Evolutionary conservation across 179 eudicot species (phyloP).

Genomic region (Beta macrorhiza): DNA sequence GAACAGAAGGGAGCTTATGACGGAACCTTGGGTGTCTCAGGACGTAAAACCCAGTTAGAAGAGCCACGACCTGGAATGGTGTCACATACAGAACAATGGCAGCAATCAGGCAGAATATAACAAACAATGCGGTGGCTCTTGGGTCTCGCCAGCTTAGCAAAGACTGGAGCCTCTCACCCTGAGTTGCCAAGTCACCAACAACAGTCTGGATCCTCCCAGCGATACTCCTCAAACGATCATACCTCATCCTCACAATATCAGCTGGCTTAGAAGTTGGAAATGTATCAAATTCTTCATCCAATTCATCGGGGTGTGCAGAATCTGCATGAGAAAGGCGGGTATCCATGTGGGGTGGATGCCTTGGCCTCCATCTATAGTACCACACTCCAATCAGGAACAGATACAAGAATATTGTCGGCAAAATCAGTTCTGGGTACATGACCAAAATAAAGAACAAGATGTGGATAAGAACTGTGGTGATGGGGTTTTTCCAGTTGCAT

Average conservation of each 20-base stretch:
- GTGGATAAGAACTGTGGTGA: constrained; percentile 63
- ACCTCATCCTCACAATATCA: constrained; percentile 58
- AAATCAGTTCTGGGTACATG: constrained; percentile 62
- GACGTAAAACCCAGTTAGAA: constrained; percentile 53
- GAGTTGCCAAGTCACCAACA: constrained; percentile 66
- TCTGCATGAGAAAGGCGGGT: constrained; percentile 64
- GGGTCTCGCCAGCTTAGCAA: constrained; percentile 77
- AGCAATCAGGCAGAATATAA: constrained; percentile 59
- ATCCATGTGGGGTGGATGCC: constrained; percentile 63
- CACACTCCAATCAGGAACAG: constrained; percentile 68
- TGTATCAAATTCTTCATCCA: constrained; percentile 59
- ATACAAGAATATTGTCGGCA: constrained; percentile 67
- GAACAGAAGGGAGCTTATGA: constrained; percentile 60
- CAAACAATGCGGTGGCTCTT: constrained; percentile 60
- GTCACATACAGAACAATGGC: constrained; percentile 55
- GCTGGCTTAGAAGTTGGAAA: constrained; percentile 55
- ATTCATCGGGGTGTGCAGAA: constrained; percentile 54
- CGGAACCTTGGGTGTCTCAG: constrained; percentile 72
- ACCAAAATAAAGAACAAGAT: constrained; percentile 62
- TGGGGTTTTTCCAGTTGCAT: constrained; percentile 68
- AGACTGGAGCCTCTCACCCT: constrained; percentile 67
- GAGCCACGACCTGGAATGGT: constrained; percentile 60
- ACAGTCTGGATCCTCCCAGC: constrained; percentile 64
- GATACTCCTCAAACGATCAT: constrained; percentile 62
- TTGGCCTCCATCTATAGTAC: constrained; percentile 71